These are phyloP conservation scores for Claviceps africana DNA, from an alignment of 2,329 filamentous ascomycete genomes.

Conservation along the genomic window DNA sequence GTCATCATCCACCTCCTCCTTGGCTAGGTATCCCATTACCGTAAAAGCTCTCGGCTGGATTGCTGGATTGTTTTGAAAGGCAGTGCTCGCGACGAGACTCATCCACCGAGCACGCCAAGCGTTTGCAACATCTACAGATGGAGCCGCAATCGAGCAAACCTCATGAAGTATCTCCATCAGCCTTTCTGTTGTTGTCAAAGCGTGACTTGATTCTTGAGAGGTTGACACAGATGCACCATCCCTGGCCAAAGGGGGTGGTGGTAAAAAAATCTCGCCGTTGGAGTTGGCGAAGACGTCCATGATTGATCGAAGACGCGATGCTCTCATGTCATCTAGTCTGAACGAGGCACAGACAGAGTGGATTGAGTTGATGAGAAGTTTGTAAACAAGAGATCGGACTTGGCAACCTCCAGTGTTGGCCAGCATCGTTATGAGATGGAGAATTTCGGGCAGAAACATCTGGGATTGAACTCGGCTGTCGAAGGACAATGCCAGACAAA, in stretches of 20 bases:
- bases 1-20: slow-evolving; percentile 60
- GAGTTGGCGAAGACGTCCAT: slow-evolving; percentile 47
- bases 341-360: slow-evolving; percentile 56
- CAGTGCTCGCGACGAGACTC: slow-evolving; percentile 58
- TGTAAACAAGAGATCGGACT: slow-evolving; percentile 45
- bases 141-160: slow-evolving; percentile 47
- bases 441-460: slow-evolving; percentile 53
- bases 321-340: slow-evolving; percentile 42
- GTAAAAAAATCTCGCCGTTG: slow-evolving; percentile 42
- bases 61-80: slow-evolving; percentile 59
- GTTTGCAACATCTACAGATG: slow-evolving; percentile 50
- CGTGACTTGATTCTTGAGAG: slow-evolving; percentile 36
- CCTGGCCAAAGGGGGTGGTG: slow-evolving; percentile 28
- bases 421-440: slow-evolving; percentile 58
- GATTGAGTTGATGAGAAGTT: slow-evolving; percentile 51
- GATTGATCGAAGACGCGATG: slow-evolving; percentile 40
- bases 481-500: slow-evolving; percentile 53
- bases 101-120: slow-evolving; percentile 60
- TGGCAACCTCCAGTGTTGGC: slow-evolving; percentile 48
- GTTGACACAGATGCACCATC: slow-evolving; percentile 43
- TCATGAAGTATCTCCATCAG: slow-evolving; percentile 50
- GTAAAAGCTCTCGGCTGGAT: slow-evolving; percentile 56
- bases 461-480: slow-evolving; percentile 54
- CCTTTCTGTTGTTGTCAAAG: slow-evolving; percentile 44
- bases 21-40: slow-evolving; percentile 56